Conservation (phyloP, 2,329 filamentous ascomycete species). For the Chaetomiaceae sp. region DNA sequence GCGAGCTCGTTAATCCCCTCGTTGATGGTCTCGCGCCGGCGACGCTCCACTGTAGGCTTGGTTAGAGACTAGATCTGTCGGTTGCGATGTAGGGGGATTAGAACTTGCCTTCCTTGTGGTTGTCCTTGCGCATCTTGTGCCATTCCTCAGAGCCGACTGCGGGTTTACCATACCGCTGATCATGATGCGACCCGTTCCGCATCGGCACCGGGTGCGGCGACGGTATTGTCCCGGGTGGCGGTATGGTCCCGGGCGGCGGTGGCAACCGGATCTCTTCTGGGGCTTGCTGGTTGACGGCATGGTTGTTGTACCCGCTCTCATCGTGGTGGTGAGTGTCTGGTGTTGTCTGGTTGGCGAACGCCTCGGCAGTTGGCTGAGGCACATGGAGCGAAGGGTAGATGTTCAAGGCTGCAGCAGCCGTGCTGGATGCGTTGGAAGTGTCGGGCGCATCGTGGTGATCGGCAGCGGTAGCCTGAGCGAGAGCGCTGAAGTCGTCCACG, state of each 20-base stretch:
- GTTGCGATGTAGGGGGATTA: neutral
- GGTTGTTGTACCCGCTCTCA: conserved; percentile 32
- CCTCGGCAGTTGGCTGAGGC: conserved; percentile 54
- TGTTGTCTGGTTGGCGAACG: conserved; percentile 51
- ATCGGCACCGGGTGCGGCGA: no score
- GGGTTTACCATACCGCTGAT: conserved; percentile 58
- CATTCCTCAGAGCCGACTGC: conserved; percentile 95
- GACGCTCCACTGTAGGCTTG: conserved; percentile 71
- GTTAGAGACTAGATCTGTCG: neutral
- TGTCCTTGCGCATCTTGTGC: conserved; percentile 96
- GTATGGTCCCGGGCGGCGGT: conserved; percentile 20
- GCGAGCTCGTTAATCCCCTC: conserved; percentile 97
- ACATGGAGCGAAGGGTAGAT: conserved; percentile 59
- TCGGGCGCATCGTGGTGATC: conserved; percentile 45
- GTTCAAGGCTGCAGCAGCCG: conserved; percentile 53
- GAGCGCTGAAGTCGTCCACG: conserved; percentile 52
- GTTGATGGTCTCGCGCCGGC: conserved; percentile 95
- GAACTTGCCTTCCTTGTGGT: conserved; percentile 92
- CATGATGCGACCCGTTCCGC: conserved; percentile 38
- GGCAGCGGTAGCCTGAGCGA: conserved; percentile 50
- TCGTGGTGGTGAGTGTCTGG: conserved; percentile 36
- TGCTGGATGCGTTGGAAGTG: conserved; percentile 52
- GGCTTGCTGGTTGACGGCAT: conserved; percentile 32
- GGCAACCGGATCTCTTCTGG: conserved; percentile 32
- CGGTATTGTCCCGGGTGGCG: conserved; percentile 26